Evolutionary conservation across 1,139 yeast genomes (phyloP), one percentile per base, ranked within the genome.

Genomic region (Scheffersomyces stambukii): DNA sequence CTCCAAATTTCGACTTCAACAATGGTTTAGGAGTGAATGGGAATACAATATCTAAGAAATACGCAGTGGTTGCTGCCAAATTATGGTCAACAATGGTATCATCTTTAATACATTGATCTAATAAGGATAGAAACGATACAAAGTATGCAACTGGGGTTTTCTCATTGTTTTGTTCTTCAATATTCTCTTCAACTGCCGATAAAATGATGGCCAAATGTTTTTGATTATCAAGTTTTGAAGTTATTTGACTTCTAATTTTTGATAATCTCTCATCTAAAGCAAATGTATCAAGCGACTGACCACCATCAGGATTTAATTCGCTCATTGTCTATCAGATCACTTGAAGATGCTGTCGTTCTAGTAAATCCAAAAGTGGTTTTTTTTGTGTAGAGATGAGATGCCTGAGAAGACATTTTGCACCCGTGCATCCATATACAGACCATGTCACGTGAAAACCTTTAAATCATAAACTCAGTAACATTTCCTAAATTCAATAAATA

Each of bases 161-260:
- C 54, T 59, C 71, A 36, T 77, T 75, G 29, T 75, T 70, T 48
- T 83, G 89, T 41, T 82, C 89, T 29, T 71, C 70, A 30, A 91
- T 70, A 43, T 84, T 85, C 45, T 86, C 96, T 54, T 91, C 98
- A 26, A 91, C 91, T 3, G 96, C 95, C 12, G 81, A 72, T 30
- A 91, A 68, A 37, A 89, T 81, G 23, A 86, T 49, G n/a, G 74
- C 72, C 30, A 65, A 55, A 37, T 82, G 88, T 50, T 81, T 82
- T 60, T 88, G 96, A 55, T 86, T 85, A 19, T 81, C 84, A 36
- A 88, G 63, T 52, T 85, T 85, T 15, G 95, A 84, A 38, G 60
- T 70, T 43, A 72, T 60, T 48, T 86, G 96, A 6, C 64, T 47
- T 52, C 95, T 70, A 44, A 88, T 77, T 52, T 77, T 79, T 37